Base-by-base conservation (phyloP, 805 yeast genomes). In the Saturnispora zaruensis region DNA sequence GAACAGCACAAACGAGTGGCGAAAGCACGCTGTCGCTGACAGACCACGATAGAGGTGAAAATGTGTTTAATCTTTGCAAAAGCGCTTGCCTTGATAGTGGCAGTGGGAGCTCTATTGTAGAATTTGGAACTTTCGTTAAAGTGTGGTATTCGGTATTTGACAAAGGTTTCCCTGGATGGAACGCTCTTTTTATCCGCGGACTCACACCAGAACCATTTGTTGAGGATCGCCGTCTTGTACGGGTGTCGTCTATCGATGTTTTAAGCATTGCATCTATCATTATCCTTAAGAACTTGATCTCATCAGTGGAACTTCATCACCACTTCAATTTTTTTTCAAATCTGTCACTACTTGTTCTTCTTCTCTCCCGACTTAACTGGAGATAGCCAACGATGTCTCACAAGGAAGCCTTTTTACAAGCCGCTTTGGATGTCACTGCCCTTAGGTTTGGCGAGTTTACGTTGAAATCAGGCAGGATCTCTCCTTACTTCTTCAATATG, bases 401-500 rank as follows among this genome's bases (percentile, higher is more conserved):
- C 57, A 65, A 66, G 43, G 41, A 51, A 23, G 50, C 77, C 60
- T 88, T 91, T 63, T 74, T 91, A 50, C 86, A 88, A 61, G 76
- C 81, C 56, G 96, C 99, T 23, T 72, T 90, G 56, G 87, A 83
- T 58, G 78, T 84, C 50, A 72, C 83, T 57, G 96, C 97, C 14
- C 76, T 91, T 59, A 80, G 82, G 63, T 93, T 91, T 65, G 98
- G 98, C 47, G 67, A 75, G 46, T 91, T 87, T 76, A 88, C 95
- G 13, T 76, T 91, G 65, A 91, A 91, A 67, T 84, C 95, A 2
- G 98, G 98, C 23, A 80, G 99, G 59, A 69, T 72, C 51, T 90
- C 97, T n/a, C 99, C 99, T 46, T 91, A 93, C 68, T 91, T 93
- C 63, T 90, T 91, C 78, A 90, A 90, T 70, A 70, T 88, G 68